Percentiles rank a stretch among this genome's conserved stretches.
Evolutionary conservation across 2,329 filamentous ascomycete genomes (phyloP).

Genomic region (Nannizziopsis arthrosporioides): DNA sequence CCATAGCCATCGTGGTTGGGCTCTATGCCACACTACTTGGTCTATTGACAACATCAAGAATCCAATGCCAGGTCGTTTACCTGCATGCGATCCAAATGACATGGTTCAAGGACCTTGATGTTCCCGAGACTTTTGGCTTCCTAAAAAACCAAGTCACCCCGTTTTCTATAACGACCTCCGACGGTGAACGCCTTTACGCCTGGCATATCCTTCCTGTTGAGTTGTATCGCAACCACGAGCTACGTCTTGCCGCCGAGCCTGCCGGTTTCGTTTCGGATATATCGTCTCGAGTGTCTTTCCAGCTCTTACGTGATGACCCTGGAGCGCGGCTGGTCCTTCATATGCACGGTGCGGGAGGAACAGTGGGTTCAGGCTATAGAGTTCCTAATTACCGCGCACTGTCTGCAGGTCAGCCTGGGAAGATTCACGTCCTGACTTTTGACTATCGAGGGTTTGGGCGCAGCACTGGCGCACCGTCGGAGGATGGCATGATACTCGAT

Average conservation of each 20-base stretch:
- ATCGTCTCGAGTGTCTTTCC: slow-evolving; percentile 30
- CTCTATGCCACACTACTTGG: too few relatives aligned
- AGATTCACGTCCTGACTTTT: slow-evolving; percentile 47
- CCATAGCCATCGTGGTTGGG: too few relatives aligned
- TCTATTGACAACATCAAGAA: too few relatives aligned
- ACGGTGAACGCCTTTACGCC: slow-evolving; percentile 35
- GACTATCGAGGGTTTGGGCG: slow-evolving; percentile 52
- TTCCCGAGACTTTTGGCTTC: slow-evolving; percentile 40
- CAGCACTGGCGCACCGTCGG: slow-evolving; percentile 44
- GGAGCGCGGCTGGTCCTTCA: slow-evolving; percentile 38
- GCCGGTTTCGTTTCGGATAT: slow-evolving; percentile 27
- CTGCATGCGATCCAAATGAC: slow-evolving; percentile 44
- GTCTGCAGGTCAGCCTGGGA: slow-evolving; percentile 39
- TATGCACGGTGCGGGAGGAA: slow-evolving; percentile 48
- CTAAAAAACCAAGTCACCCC: slow-evolving; percentile 40
- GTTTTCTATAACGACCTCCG: slow-evolving; percentile 35
- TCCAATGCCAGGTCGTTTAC: slow-evolving; percentile 36
- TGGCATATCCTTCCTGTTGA: slow-evolving; percentile 43
- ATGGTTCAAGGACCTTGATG: slow-evolving; percentile 42
- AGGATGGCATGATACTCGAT: slow-evolving; percentile 44
- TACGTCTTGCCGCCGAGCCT: slow-evolving; percentile 31
- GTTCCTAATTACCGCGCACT: slow-evolving; percentile 47
- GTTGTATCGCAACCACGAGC: slow-evolving; percentile 35
- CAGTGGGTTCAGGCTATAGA: slow-evolving; percentile 45
- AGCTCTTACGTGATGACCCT: slow-evolving; percentile 37